Evolutionary conservation across 176 grass and related monocot species (phyloP).

Genomic region (Poa pratensis): DNA sequence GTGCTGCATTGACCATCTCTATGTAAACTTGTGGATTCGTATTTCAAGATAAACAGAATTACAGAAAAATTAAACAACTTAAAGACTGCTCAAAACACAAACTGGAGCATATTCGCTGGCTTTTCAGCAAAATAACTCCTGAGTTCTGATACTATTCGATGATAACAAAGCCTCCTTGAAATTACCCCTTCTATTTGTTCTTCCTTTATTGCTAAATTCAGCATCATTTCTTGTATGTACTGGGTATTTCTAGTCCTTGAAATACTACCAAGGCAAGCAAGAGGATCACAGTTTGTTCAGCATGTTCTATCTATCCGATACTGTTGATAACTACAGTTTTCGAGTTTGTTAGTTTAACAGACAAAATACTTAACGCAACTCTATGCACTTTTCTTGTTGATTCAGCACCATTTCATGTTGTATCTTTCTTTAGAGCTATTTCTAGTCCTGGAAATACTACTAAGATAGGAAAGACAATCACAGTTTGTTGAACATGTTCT

Average conservation of each 20-base stretch:
- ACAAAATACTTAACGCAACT: not conserved
- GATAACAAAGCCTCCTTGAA: not conserved
- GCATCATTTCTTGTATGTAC: not conserved
- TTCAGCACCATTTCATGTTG: not conserved
- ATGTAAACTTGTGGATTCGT: constrained; percentile 24
- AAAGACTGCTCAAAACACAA: constrained; percentile 2
- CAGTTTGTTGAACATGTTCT: not conserved
- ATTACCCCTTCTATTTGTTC: not conserved
- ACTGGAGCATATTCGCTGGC: not conserved
- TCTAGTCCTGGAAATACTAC: constrained; percentile 1
- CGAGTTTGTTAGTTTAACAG: constrained; percentile 4
- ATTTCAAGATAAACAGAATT: constrained; percentile 10
- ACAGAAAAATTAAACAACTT: constrained; percentile 10
- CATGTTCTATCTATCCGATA: constrained; percentile 19
- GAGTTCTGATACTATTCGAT: not conserved
- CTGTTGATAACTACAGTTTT: not conserved
- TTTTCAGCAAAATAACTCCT: not conserved
- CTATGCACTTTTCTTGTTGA: not conserved
- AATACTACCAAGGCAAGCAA: not conserved
- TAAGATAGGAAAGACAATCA: not conserved
- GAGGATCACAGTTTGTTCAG: not conserved
- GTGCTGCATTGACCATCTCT: not conserved
- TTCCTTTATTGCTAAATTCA: not conserved
- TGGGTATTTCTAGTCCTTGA: not conserved
- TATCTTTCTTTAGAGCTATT: not conserved